These are phyloP conservation scores for Pyrrhoderma lamaoense DNA, from an alignment of 1,284 basidiomycete species.

Conservation along the genomic window DNA sequence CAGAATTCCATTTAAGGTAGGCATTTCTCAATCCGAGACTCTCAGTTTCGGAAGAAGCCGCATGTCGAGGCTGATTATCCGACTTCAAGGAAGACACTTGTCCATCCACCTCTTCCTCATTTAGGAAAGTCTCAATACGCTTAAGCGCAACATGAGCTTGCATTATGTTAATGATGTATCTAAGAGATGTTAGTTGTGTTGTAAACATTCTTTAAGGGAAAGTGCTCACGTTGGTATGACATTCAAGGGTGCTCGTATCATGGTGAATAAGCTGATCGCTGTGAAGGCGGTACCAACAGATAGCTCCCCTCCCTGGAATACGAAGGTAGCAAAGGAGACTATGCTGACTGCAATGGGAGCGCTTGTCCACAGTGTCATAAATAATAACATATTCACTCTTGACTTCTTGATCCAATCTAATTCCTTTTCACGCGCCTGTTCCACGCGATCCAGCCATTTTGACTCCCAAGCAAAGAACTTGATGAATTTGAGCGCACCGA, in stretches of 20 bases:
- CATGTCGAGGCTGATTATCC: too few relatives aligned
- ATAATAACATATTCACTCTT: conserved; percentile 58
- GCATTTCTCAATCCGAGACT: conserved; percentile 60
- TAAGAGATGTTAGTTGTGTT: conserved; percentile 37
- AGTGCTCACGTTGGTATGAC: conserved; percentile 50
- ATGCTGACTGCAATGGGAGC: conserved; percentile 67
- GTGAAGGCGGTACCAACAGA: conserved; percentile 67
- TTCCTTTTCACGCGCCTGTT: conserved; percentile 54
- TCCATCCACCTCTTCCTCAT: conserved; percentile 74
- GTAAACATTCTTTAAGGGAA: conserved; percentile 39
- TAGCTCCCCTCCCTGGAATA: conserved; percentile 57
- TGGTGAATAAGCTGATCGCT: conserved; percentile 62
- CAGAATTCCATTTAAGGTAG: conserved; percentile 65
- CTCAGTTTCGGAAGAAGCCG: conserved; percentile 18
- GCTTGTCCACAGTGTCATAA: conserved; percentile 54
- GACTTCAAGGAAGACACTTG: conserved; percentile 62
- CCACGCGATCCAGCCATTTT: conserved; percentile 56
- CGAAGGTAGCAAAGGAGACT: conserved; percentile 58
- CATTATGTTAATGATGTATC: background rate
- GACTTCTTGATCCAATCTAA: conserved; percentile 67
- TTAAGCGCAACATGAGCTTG: conserved; percentile 71
- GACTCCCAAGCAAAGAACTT: conserved; percentile 85
- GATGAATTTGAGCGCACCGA: conserved; percentile 76
- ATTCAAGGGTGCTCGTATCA: conserved; percentile 68
- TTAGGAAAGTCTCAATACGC: conserved; percentile 75